A percentile compares a stretch with the other conserved stretches of the same genome.
Evolutionary conservation across 108 stramenopile species (phyloP).

Genomic region (Nannochloropsis granulata): DNA sequence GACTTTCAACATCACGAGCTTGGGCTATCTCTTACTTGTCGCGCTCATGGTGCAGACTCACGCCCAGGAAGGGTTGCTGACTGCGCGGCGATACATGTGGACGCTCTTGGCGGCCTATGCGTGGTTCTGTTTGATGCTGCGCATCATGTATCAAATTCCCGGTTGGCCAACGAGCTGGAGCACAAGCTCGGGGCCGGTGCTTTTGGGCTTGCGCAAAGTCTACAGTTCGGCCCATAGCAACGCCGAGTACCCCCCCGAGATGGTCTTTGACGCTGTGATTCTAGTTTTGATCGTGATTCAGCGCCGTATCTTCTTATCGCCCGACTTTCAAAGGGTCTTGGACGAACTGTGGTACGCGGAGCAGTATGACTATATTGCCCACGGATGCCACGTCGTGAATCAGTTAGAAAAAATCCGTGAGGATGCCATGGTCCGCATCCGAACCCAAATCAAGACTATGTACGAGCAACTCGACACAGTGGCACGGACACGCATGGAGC

Average conservation of each 20-base stretch:
- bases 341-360: not conserved
- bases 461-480: not conserved
- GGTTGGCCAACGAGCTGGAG: not conserved
- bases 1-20: not conserved
- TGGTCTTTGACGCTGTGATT: not conserved
- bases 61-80: not conserved
- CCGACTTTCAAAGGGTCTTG: not conserved
- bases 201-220: not conserved
- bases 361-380: not conserved
- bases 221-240: not conserved
- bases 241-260: not conserved
- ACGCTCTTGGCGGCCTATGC: not conserved
- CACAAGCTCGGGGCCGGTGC: not conserved
- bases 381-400: not conserved
- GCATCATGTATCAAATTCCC: not conserved
- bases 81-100: not conserved
- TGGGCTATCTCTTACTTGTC: not conserved
- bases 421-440: not conserved
- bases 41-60: not conserved
- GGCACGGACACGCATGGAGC: not conserved
- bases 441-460: not conserved
- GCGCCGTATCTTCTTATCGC: not conserved
- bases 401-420: not conserved
- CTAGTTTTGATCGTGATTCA: not conserved
- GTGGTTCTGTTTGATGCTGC: not conserved